These are phyloP conservation scores for Pseudocercospora pini-densiflorae DNA, from an alignment of 2,329 filamentous ascomycete genomes.

Conservation along the genomic window DNA sequence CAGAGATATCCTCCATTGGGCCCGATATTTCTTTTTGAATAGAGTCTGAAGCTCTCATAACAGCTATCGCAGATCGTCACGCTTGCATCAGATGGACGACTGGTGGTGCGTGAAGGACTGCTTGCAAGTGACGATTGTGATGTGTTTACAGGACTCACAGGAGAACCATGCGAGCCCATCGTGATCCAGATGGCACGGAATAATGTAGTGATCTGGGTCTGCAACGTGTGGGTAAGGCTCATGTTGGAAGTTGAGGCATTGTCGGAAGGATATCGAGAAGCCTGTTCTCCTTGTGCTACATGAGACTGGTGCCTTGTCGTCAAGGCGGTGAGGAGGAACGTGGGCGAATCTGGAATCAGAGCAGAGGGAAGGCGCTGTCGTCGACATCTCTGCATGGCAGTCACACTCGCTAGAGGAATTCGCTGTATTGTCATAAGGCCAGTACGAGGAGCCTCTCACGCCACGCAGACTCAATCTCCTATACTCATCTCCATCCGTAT, in stretches of 20 bases:
- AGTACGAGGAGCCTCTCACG: not conserved
- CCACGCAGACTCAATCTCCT: not conserved
- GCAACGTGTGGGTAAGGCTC: not conserved
- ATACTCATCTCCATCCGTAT: not conserved
- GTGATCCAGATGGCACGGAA: not conserved
- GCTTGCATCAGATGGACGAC: not conserved
- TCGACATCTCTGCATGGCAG: not conserved
- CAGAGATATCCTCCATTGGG: not conserved
- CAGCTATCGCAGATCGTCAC: not conserved
- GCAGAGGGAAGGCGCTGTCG: not conserved
- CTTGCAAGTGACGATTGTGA: not conserved
- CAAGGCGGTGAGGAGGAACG: not conserved
- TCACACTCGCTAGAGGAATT: not conserved
- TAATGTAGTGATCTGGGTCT: not conserved
- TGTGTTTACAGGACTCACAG: not conserved
- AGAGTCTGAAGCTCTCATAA: not conserved
- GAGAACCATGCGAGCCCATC: not conserved
- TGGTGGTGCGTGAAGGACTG: not conserved
- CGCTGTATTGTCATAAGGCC: not conserved
- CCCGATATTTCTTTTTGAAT: not conserved
- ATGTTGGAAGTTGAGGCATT: not conserved
- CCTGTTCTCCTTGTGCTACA: not conserved
- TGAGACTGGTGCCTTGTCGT: not conserved
- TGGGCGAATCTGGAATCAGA: not conserved
- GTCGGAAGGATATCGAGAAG: not conserved